These are phyloP conservation scores for Dactylellina leptospora DNA, from an alignment of 2,329 filamentous ascomycete species.

Conservation along the genomic window DNA sequence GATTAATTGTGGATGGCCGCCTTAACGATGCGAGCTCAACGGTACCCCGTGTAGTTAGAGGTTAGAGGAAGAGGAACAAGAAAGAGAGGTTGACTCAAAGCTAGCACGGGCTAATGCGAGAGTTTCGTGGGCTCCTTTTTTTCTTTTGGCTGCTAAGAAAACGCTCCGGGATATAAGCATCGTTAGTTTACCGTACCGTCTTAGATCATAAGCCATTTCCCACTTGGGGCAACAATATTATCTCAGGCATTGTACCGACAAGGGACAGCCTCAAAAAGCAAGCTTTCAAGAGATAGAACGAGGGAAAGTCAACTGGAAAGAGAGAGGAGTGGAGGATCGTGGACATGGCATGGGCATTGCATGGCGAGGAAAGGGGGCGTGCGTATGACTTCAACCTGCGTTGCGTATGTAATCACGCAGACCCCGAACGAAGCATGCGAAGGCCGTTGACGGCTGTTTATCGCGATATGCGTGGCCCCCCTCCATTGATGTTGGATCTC, in stretches of 20 bases:
- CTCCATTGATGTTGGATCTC: not conserved
- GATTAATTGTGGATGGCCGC: conserved; percentile 1
- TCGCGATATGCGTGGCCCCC: conserved; percentile 24
- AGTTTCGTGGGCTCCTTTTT: conserved; percentile 23
- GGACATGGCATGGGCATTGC: not conserved
- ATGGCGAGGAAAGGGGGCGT: conserved; percentile 34
- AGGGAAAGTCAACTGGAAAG: too few relatives aligned
- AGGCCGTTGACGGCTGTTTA: not conserved
- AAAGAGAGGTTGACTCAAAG: conserved; percentile 29
- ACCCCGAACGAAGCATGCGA: not conserved
- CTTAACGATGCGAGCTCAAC: conserved; percentile 29
- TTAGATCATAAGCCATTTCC: conserved; percentile 34
- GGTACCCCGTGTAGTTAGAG: not conserved
- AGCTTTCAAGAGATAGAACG: too few relatives aligned
- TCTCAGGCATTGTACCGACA: conserved; percentile 5
- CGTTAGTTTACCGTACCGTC: not conserved
- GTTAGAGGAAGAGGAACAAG: not conserved
- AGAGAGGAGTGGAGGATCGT: not conserved
- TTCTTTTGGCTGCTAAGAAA: conserved; percentile 12
- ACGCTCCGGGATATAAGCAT: conserved; percentile 44
- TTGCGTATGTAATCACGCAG: conserved; percentile 52
- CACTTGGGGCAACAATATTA: conserved; percentile 27
- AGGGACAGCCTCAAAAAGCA: conserved; percentile 25
- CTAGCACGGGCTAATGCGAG: conserved; percentile 28
- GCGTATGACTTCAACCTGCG: conserved; percentile 30